Conservation (phyloP, 148 eudicot species). For the Rhododendron ovatum region DNA sequence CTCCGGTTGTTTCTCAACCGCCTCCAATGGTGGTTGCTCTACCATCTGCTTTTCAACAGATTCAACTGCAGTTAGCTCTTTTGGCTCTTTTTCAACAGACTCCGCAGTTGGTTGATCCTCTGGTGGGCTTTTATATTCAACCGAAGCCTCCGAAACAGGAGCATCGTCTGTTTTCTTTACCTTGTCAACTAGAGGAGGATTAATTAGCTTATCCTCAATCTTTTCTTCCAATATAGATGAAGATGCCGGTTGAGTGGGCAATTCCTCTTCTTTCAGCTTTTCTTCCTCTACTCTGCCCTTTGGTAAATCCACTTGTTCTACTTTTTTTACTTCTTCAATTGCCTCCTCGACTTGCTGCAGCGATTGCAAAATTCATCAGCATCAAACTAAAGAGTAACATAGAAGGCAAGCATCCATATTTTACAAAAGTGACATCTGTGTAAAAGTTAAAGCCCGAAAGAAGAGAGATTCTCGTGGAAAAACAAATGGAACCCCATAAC, state of each 20-base stretch:
- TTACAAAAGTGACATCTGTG: not conserved
- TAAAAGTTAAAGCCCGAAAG: not conserved
- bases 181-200: constrained; percentile 10
- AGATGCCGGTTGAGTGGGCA: constrained; percentile 3
- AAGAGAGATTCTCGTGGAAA: not conserved
- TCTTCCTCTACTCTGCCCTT: constrained; percentile 23
- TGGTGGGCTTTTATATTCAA: constrained; percentile 1
- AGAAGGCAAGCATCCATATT: not conserved
- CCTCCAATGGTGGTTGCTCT: constrained; percentile 16
- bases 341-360: constrained; percentile 41
- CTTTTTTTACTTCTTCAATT: constrained; percentile 31
- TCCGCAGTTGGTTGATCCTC: constrained; percentile 20
- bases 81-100: constrained; percentile 18
- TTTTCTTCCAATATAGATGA: constrained; percentile 22
- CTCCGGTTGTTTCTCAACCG: constrained; percentile 21
- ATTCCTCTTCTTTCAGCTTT: constrained; percentile 24
- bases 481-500: not conserved
- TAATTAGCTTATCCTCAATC: constrained; percentile 21
- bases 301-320: constrained; percentile 20
- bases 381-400: not conserved
- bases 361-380: constrained; percentile 14
- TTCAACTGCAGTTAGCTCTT: constrained; percentile 9
- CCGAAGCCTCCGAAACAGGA: not conserved
- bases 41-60: constrained; percentile 9
- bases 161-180: constrained; percentile 4